Base-by-base conservation (phyloP, 257 asterid species). In the Fraxinus quadrangulata region DNA sequence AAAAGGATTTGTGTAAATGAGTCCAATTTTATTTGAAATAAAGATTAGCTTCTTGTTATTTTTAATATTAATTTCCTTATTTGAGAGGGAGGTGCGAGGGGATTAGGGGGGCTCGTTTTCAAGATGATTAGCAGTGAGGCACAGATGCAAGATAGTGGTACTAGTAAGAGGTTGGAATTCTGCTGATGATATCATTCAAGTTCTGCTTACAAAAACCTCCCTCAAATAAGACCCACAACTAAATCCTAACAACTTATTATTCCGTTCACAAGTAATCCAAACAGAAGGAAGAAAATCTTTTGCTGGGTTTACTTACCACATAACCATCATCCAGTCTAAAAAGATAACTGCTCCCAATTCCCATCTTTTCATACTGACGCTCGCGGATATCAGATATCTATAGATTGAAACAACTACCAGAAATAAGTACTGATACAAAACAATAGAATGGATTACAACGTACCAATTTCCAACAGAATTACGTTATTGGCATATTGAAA, bases 341-440 rank as follows among this genome's bases (percentile, higher is more conserved):
- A 82, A 96, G 97, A 80, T 96, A 96, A 83, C 99, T 96, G 93
- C 99, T 96, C 65, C 99, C 99, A 78, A 96, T 96, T 39, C 99
- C 99, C 87, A 89, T 93, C 90, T 88, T 93, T 85, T 96, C 99
- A 74, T 96, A 96, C 39, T 85, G 90, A 72, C 80, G 87, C 82
- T 96, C 99, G 12, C 99, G 96, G 82, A 96, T 90, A 82, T 96
- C 99, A 75, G 99, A 96, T 79, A 96, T 84, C 99, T 96, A 75
- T 66, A 74, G 71, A 80, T 63, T 8, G 3, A 63, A 63, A 24
- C 8, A 63, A 4, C 13, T 23, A 63, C 4, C 69, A 24, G 12
- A 4, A 63, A 63, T 63, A 63, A 63, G 16, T 63, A 10, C 19
- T 0, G 5, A 26, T 63, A 63, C 19, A 12, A 63, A 63, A 63